phyloP scores from a whole-genome alignment of 2,329 filamentous ascomycete species.

The Nemania serpens region DNA sequence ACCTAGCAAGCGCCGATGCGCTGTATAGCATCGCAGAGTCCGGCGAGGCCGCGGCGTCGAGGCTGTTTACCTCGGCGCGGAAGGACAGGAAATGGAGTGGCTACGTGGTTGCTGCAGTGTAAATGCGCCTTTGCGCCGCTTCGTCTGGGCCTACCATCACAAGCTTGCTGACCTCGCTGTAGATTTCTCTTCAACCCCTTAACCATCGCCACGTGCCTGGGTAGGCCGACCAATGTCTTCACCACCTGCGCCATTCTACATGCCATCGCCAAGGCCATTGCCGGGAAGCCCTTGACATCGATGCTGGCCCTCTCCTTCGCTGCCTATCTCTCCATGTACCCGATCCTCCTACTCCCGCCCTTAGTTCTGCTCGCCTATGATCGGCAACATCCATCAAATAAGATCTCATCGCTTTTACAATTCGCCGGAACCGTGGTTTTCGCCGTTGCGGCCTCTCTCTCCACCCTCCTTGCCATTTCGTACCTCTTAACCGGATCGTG shows the following conservation, averaged over 20 bases:
- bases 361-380: conserved; percentile 82
- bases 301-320: conserved; percentile 87
- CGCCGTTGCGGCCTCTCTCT: conserved; percentile 60
- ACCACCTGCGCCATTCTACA: conserved; percentile 86
- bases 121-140: conserved; percentile 33
- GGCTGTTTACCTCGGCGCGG: conserved; percentile 77
- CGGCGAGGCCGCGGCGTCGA: conserved; percentile 74
- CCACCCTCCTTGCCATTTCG: conserved; percentile 71
- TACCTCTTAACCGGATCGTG: conserved; percentile 78
- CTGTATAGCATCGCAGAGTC: conserved; percentile 81
- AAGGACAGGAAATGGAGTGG: conserved; percentile 76
- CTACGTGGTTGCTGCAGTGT: conserved; percentile 78
- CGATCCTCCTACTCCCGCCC: conserved; percentile 82
- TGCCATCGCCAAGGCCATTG: conserved; percentile 79
- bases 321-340: conserved; percentile 91
- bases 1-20: conserved; percentile 81
- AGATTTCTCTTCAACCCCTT: conserved; percentile 96
- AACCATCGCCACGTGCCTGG: conserved; percentile 87
- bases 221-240: conserved; percentile 85
- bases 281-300: conserved; percentile 72
- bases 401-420: conserved; percentile 41
- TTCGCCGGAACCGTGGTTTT: conserved; percentile 62
- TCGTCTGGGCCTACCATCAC: too few species aligned
- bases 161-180: conserved; percentile 15
- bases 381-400: conserved; percentile 50